Conservation (phyloP, 2,329 filamentous ascomycete species). For the Aspergillus candidus region DNA sequence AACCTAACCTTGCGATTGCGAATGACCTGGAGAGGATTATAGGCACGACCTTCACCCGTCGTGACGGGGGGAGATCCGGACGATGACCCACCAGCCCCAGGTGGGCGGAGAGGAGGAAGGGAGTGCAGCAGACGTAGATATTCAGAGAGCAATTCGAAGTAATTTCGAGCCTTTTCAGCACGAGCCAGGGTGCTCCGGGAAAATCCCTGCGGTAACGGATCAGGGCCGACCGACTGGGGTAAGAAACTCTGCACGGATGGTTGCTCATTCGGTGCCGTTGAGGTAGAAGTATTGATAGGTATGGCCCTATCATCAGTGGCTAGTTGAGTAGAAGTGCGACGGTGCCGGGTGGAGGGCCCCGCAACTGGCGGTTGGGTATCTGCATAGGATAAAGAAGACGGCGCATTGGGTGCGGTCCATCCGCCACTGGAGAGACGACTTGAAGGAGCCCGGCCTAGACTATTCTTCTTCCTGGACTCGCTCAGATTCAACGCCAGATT, state of each 20-base stretch:
- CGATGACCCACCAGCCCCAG: background rate
- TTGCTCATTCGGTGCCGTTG: slow-evolving; percentile 8
- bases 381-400: slow-evolving; percentile 14
- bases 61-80: slow-evolving; percentile 29
- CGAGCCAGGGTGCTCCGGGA: slow-evolving; percentile 74
- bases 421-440: slow-evolving; percentile 40
- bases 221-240: slow-evolving; percentile 24
- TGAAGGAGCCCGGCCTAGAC: slow-evolving; percentile 51
- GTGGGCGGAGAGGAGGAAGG: slow-evolving; percentile 60
- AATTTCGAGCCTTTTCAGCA: slow-evolving; percentile 75
- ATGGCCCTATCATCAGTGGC: slow-evolving; percentile 20
- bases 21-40: slow-evolving; percentile 90
- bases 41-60: slow-evolving; percentile 53
- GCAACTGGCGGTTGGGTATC: slow-evolving; percentile 17
- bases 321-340: slow-evolving; percentile 20
- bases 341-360: slow-evolving; percentile 8
- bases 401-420: slow-evolving; percentile 26
- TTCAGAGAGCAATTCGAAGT: slow-evolving; percentile 79
- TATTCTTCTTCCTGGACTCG: slow-evolving; percentile 62
- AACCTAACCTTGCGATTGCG: slow-evolving; percentile 82
- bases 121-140: slow-evolving; percentile 74
- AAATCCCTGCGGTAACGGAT: slow-evolving; percentile 46
- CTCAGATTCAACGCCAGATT: slow-evolving; percentile 86
- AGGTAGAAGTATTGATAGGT: slow-evolving; percentile 5
- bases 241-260: slow-evolving; percentile 24